Base-by-base conservation (phyloP, 23 red algal species). In the Agarophyton chilense region DNA sequence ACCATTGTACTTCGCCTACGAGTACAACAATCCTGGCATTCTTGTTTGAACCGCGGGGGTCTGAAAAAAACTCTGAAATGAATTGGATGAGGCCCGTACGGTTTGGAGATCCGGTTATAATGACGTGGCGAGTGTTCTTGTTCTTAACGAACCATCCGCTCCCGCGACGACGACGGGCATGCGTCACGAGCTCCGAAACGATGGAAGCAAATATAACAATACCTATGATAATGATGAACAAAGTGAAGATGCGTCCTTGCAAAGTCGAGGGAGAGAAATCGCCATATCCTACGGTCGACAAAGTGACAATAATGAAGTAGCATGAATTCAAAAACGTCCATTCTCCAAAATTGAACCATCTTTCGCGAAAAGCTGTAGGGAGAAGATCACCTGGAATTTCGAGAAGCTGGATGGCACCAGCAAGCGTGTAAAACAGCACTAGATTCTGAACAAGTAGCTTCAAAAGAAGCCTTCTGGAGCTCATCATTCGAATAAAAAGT, bases 251-350 rank as follows among this genome's bases (percentile, higher is more conserved):
- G 34, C 93, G 87, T 63, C 93, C 93, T 52, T 84, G 79, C 18
- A 88, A 61, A 18, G 93, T 90, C 33, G 51, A 33, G 29, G 93
- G 93, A 39, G 77, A 85, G 46, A 91, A 87, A 50, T 95, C 93
- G 4, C 93, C 93, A 60, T 92, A 95, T 22, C 93, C 93, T 22
- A 95, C 93, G 21, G 93, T 95, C 31, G 84, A 91, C 19, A 90
- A 45, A 26, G 93, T 95, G 49, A 95, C 93, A 32, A 90, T 83
- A 52, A 87, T 80, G 82, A 95, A 95, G 47, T 95, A 95, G 49
- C 83, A 68, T 21, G 78, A 28, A 45, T 89, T 86, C 22, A 95
- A 91, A 26, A 85, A 95, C 26, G 70, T 77, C 81, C 81, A 94
- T 25, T 87, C 92, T 77, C 65, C 92, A 78, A 80, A 77, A 31